Conservation (phyloP, 1,139 yeast species). For the Kodamaea derodonti region DNA sequence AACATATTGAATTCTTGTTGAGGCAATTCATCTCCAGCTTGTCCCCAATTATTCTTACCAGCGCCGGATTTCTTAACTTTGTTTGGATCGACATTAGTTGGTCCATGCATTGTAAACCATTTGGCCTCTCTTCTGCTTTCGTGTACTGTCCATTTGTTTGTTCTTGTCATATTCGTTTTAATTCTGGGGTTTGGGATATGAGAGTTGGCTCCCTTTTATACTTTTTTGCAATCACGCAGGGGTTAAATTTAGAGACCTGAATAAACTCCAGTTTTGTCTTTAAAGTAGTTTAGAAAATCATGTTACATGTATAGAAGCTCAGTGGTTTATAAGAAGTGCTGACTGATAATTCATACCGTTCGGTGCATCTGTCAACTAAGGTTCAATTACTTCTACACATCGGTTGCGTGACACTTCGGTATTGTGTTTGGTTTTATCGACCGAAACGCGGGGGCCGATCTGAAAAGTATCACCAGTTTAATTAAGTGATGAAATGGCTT, state of each 20-base stretch:
- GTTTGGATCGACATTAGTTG: slow-evolving; percentile 63
- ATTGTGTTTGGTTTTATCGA: not conserved
- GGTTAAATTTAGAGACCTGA: not conserved
- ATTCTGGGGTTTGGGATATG: no score
- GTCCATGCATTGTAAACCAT: slow-evolving; percentile 76
- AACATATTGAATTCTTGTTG: slow-evolving; percentile 19
- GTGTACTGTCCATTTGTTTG: slow-evolving; percentile 72
- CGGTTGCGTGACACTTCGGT: slow-evolving; percentile 1
- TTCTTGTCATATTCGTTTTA: slow-evolving; percentile 63
- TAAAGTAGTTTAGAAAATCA: not conserved
- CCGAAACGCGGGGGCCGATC: slow-evolving; percentile 2
- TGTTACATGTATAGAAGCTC: no score
- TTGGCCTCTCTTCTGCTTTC: slow-evolving; percentile 59
- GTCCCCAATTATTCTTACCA: slow-evolving; percentile 78
- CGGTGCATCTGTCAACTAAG: no score
- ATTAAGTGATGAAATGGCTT: not conserved
- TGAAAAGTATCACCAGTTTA: not conserved
- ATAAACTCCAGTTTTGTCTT: not conserved
- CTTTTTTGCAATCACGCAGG: not conserved
- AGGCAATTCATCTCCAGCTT: slow-evolving; percentile 60
- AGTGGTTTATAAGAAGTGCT: no score
- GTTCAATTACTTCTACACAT: no score
- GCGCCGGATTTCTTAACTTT: slow-evolving; percentile 81
- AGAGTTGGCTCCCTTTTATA: not conserved
- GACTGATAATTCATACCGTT: no score